Evolutionary conservation across 768 basidiomycete species (phyloP), one percentile per base, ranked within the genome.

Genomic region (Boletus speciosus): DNA sequence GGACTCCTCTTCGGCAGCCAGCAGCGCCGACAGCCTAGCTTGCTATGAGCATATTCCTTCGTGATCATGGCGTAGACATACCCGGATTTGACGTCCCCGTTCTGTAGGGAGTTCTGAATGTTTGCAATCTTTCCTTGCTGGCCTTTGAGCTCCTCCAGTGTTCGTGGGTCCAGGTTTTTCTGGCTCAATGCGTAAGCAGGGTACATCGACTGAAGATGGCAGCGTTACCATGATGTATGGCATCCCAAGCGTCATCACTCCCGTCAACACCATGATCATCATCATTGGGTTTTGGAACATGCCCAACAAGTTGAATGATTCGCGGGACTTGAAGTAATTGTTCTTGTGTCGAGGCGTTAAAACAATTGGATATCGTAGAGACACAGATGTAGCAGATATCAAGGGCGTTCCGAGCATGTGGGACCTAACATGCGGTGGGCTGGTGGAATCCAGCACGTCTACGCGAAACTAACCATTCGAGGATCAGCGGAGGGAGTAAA

Each of bases 261-360:
- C 89, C 42, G 79, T 85, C 58, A 79, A 69, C 31, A 82, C 76
- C 83, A 89, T 87, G 67, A 91, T 78, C 54, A 93, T 71, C 78
- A 88, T 87, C 90, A 93, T 91, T 7, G 90, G 90, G 65, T 83
- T 93, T 53, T 85, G 81, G 63, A 93, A 74, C 86, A 93, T 90
- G 49, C 75, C 81, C 52, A 86, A 51, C 23, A 90, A 57, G 67
- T 86, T 86, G 77, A 93, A 93, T 16, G 83, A 81, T 66, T 90
- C 80, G 32, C 67, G 80, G 25, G 86, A 83, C 29, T 83, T 74
- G 65, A 88, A 91, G 68, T 86, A 93, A 47, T 63, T 73, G 62
- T 82, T 76, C 65, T 77, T 82, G 52, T 77, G 74, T 51, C 79
- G 80, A 5, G 87, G 76, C 2, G 70, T 63, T 46, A 93, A 66